Percentiles rank a stretch among this genome's conserved stretches.
Evolutionary conservation across 345 rosid genomes (phyloP).

Genomic region (Citrus medica): DNA sequence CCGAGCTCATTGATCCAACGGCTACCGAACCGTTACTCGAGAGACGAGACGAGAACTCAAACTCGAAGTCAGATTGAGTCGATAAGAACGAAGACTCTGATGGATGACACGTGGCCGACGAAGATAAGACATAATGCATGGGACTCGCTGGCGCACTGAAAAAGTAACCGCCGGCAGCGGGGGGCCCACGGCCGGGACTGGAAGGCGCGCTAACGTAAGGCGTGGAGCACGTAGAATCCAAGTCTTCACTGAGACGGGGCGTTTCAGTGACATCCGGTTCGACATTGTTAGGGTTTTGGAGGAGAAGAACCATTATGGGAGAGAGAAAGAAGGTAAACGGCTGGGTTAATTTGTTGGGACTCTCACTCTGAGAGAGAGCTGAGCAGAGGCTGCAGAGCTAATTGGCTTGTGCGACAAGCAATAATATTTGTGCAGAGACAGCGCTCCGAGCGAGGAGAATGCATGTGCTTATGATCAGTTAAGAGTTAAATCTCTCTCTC

Average conservation of each 20-base stretch:
- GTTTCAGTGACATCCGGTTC: conserved; percentile 6
- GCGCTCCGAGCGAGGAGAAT: conserved; percentile 22
- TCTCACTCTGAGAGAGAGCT: neutral
- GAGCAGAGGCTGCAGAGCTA: neutral
- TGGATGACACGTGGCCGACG: conserved; percentile 12
- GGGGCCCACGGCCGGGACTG: conserved; percentile 35
- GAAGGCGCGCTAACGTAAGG: conserved; percentile 57
- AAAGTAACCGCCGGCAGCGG: conserved; percentile 15
- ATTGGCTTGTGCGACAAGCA: conserved; percentile 22
- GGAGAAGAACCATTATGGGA: neutral
- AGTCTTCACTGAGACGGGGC: conserved; percentile 28
- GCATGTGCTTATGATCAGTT: conserved; percentile 8
- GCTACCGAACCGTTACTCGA: conserved; percentile 14
- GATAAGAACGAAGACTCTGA: conserved; percentile 12
- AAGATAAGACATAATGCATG: conserved; percentile 22
- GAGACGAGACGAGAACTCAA: conserved; percentile 36
- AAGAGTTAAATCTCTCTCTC: neutral
- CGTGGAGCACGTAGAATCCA: conserved; percentile 41
- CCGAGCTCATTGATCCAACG: conserved; percentile 34
- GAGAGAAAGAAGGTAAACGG: neutral
- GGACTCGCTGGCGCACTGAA: conserved; percentile 35
- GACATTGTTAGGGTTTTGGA: neutral
- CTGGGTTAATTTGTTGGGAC: neutral
- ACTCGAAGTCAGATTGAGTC: conserved; percentile 11
- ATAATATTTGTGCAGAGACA: conserved; percentile 13